Evolutionary conservation across 345 rosid species (phyloP).

Genomic region (Euphorbia tirucalli): DNA sequence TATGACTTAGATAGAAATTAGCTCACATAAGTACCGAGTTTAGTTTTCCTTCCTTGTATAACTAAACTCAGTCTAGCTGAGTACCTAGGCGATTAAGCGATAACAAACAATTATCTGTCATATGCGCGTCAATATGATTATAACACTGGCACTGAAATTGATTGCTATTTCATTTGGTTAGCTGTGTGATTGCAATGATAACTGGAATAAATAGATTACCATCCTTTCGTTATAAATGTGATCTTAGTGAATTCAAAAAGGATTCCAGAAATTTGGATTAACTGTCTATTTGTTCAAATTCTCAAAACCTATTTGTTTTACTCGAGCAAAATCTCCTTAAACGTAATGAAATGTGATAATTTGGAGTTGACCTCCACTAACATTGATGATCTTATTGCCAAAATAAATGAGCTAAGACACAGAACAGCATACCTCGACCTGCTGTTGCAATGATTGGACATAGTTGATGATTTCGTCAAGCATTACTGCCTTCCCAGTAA

Average conservation of each 20-base stretch:
- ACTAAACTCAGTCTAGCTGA: no score
- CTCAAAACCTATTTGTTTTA: background rate
- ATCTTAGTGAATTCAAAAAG: background rate
- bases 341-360: background rate
- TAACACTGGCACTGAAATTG: background rate
- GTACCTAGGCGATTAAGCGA: no score
- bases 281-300: background rate
- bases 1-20: no score
- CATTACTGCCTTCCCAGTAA: conserved; percentile 97
- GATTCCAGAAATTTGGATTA: background rate
- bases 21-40: no score
- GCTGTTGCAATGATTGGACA: conserved; percentile 93
- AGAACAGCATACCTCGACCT: conserved; percentile 81
- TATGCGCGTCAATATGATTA: background rate
- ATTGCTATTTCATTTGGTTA: background rate
- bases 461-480: conserved; percentile 97
- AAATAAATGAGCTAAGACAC: background rate
- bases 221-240: background rate
- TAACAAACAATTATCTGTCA: no score
- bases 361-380: background rate
- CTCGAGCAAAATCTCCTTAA: background rate
- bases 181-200: no score
- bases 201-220: background rate
- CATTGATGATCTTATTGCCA: background rate
- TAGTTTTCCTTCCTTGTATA: no score